A percentile compares a stretch with the other conserved stretches of the same genome.
Conservation (phyloP, 2,329 filamentous ascomycete genomes). For the Curvularia hawaiiensis region DNA sequence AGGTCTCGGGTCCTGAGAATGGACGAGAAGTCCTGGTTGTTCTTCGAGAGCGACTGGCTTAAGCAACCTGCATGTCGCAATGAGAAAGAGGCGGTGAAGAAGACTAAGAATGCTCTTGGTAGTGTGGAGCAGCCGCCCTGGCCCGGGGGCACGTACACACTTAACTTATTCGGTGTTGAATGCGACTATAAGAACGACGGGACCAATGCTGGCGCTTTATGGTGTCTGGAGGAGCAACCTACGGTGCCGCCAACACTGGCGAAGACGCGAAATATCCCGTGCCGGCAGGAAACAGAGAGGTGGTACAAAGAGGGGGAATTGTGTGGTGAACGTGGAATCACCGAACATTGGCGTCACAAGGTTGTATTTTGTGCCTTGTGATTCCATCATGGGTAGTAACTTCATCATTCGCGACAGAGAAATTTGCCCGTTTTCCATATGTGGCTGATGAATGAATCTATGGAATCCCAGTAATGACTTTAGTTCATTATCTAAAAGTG, state of each 20-base stretch:
- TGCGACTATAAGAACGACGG: neutral
- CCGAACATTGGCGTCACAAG: neutral
- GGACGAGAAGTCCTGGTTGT: neutral
- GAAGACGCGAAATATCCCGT: neutral
- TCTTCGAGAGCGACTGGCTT: neutral
- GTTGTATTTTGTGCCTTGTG: neutral
- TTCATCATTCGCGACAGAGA: neutral
- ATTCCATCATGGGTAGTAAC: neutral
- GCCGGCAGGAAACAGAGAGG: neutral
- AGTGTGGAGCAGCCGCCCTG: neutral
- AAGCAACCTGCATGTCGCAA: neutral
- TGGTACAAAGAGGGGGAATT: neutral
- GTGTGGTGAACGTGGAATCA: neutral
- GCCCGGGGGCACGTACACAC: neutral
- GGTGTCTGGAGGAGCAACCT: neutral
- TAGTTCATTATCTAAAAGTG: too few species aligned
- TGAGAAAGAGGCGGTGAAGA: neutral
- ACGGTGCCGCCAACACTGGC: neutral
- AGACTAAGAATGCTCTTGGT: neutral
- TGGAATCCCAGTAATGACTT: too few species aligned
- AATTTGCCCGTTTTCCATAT: neutral
- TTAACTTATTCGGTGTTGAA: neutral
- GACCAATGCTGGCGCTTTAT: neutral
- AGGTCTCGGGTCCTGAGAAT: neutral
- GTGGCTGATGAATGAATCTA: neutral